Conservation (phyloP, 768 basidiomycete species). For the Boletus coccyginus region DNA sequence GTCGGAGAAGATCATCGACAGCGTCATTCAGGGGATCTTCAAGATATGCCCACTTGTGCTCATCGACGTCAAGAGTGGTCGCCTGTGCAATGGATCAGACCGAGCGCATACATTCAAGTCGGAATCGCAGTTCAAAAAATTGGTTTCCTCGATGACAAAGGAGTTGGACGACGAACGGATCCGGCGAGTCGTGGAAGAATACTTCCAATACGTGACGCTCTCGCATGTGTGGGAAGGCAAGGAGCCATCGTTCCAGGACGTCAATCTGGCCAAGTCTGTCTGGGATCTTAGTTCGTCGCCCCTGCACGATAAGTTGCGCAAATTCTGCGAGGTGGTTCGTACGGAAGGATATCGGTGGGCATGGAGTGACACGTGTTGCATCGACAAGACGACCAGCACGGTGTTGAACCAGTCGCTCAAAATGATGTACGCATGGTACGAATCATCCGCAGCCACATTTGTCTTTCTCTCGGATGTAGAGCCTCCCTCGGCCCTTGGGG, state of each 20-base stretch:
- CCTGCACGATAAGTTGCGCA: conserved; percentile 1
- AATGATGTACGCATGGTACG: conserved; percentile 16
- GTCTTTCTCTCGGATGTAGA: background rate
- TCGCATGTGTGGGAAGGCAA: conserved; percentile 13
- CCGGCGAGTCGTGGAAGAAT: background rate
- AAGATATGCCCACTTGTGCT: background rate
- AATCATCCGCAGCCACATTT: conserved; percentile 2
- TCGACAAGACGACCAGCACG: conserved; percentile 7
- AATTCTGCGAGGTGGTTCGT: conserved; percentile 6
- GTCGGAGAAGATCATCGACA: background rate
- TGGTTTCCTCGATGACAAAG: conserved; percentile 6
- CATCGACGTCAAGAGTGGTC: background rate
- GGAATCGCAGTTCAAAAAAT: background rate
- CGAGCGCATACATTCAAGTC: conserved; percentile 1
- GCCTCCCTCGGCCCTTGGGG: background rate
- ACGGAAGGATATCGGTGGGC: conserved; percentile 13
- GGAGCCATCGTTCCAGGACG: conserved; percentile 9
- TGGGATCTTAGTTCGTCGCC: conserved; percentile 3
- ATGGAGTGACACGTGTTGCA: conserved; percentile 13
- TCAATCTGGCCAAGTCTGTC: background rate
- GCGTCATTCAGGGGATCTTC: background rate
- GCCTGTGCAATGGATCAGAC: background rate
- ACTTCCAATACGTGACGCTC: conserved; percentile 9
- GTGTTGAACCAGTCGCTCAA: conserved; percentile 7
- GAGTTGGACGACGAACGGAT: conserved; percentile 3